Evolutionary conservation across 176 grass and related monocot genomes (phyloP), one percentile per base, ranked within the genome.

Genomic region (Lolium multiflorum): DNA sequence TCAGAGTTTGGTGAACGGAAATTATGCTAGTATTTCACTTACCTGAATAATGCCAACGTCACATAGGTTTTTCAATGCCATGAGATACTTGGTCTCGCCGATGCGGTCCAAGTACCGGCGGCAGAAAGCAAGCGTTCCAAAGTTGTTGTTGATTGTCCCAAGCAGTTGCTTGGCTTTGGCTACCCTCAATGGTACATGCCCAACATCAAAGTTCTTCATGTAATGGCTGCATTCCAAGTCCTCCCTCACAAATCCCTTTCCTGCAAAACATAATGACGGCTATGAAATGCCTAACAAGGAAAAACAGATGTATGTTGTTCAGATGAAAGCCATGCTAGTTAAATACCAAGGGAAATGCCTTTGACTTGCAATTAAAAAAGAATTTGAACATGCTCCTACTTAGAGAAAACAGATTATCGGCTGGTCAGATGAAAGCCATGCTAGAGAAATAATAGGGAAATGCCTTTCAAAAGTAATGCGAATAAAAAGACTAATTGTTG

Each of bases 201-300:
- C 97, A 71, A 90, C 94, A 68, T 99, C 97, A 35, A 96, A 99
- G 71, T 94, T 96, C 87, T 99, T 99, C 97, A 96, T 98, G 82
- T 99, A 99, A 89, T 99, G 97, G 75, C 97, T 99, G 65, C 97
- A 96, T 39, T 99, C 97, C 48, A 99, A 58, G 69, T 96, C 97
- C 84, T 99, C 97, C 87, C 94, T 92, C 57, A 99, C 94, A 75
- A 91, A 89, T 79, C 97, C 97, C 76, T 90, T 96, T 28, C 97
- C 97, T 96, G 87, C 39, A 88, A 82, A 82, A 82, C 46, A 66
- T 26, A 43, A 84, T 14, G 10, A 51, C 7, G 0, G 48, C 50
- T 83, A 62, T 18, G 64, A 71, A 77, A 46, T 76, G 1, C 3
- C 17, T 18, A 60, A 52, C 17, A 21, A 68, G 0, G 11, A 58